These are phyloP conservation scores for Magnaporthiopsis rhizophila DNA, from an alignment of 2,329 filamentous ascomycete genomes.

Conservation along the genomic window DNA sequence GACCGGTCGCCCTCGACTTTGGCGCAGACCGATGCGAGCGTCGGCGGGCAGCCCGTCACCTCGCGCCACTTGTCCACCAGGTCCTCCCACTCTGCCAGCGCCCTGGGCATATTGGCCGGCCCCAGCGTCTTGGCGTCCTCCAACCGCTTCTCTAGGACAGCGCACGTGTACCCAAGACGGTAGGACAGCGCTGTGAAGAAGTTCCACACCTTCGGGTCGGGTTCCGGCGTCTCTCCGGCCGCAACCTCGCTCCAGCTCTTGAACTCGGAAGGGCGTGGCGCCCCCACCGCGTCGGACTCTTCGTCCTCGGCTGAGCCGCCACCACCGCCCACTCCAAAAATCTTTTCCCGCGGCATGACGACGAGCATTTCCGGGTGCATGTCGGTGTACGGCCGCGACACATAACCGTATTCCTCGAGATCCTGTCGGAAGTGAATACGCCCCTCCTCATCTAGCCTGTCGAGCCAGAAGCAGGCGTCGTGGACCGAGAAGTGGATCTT, in stretches of 20 bases:
- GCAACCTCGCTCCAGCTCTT: conserved; percentile 12
- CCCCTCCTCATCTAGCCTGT: conserved; percentile 16
- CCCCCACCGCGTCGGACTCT: conserved; percentile 10
- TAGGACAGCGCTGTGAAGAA: conserved; percentile 20
- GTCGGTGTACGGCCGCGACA: conserved; percentile 18
- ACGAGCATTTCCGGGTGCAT: conserved; percentile 23
- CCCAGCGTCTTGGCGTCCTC: conserved; percentile 2
- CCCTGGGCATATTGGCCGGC: not conserved
- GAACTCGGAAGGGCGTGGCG: conserved; percentile 12
- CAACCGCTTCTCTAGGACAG: conserved; percentile 11
- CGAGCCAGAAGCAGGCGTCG: conserved; percentile 23
- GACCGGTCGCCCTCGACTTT: conserved; percentile 18
- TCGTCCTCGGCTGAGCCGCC: not conserved
- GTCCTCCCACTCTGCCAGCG: conserved; percentile 9
- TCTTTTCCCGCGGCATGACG: conserved; percentile 4
- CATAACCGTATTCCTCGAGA: conserved; percentile 16
- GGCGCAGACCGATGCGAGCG: conserved; percentile 13
- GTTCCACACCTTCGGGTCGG: conserved; percentile 11
- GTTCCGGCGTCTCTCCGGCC: conserved; percentile 6
- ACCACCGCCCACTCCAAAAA: not conserved
- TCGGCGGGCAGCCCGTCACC: conserved; percentile 11
- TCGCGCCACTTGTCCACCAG: conserved; percentile 8
- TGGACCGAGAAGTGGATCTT: conserved; percentile 19
- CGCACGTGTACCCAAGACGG: conserved; percentile 20
- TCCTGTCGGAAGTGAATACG: conserved; percentile 16